Base-by-base conservation (phyloP, 495 filamentous ascomycete genomes). In the Penicillium soppii region DNA sequence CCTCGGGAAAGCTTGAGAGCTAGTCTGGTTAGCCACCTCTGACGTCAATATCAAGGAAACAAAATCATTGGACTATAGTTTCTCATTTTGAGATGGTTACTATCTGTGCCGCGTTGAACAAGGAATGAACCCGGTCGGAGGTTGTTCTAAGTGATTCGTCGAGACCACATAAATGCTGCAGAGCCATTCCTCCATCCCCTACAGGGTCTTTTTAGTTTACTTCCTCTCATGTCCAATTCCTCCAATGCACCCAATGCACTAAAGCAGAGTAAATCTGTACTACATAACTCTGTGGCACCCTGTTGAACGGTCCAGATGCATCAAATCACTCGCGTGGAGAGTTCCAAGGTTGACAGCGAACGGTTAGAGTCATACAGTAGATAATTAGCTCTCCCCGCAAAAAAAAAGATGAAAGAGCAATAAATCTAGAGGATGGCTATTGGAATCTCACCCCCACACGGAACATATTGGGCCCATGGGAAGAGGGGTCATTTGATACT, bases 81-180 rank as follows among this genome's bases (percentile, higher is more conserved):
- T 32, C 10, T 32, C 5, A 10, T 32, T 36, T 12, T 20, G n/a
- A n/a, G n/a, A n/a, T n/a, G n/a, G 38, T 36, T 22, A 36, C 29
- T 15, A 15, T n/a, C n/a, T n/a, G n/a, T 46, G 27, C 27, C 27
- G 38, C 19, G 25, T 17, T 48, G 16, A 19, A 25, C 35, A 51
- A 8, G 39, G 22, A 56, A 42, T 46, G 15, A 45, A 42, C 20
- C 38, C 38, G 52, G 47, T 36, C 59, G 56, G 56, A 56, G 27
- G 56, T 7, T n/a, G n/a, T n/a, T n/a, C n/a, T n/a, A n/a, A n/a
- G n/a, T n/a, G n/a, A n/a, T n/a, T n/a, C n/a, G n/a, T n/a, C n/a
- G n/a, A n/a, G n/a, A n/a, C n/a, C n/a, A n/a, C 2, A 16, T 7
- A 42, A 23, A 40, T 23, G 38, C n/a, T n/a, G n/a, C n/a, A 17